phyloP scores from a whole-genome alignment of 805 yeast genomes.

The Monosporozyma siamensis region DNA sequence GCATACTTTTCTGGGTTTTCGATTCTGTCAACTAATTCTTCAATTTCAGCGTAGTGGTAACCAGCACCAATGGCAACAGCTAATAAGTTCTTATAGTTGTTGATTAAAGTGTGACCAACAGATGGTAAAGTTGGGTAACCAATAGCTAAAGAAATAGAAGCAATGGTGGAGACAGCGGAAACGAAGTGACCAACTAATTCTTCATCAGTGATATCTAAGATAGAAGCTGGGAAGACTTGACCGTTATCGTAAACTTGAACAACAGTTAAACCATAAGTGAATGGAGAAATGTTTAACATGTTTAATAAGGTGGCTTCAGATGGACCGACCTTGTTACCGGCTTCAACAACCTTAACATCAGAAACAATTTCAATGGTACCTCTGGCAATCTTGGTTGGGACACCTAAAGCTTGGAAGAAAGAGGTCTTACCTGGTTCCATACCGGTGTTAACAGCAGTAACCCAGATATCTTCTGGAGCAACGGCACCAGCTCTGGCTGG shows the following conservation, averaged over 20 bases:
- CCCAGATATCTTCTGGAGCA: slow-evolving; percentile 96
- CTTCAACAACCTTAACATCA: slow-evolving; percentile 90
- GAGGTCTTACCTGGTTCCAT: slow-evolving; percentile 99
- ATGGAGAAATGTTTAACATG: slow-evolving; percentile 99
- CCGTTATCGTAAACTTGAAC: slow-evolving; percentile 98
- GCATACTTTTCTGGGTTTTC: slow-evolving; percentile 99
- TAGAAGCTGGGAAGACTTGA: slow-evolving; percentile 92
- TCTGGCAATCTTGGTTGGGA: slow-evolving; percentile 99
- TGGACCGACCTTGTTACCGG: slow-evolving; percentile 88
- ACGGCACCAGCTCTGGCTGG: slow-evolving; percentile 99
- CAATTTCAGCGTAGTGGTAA: slow-evolving; percentile 98
- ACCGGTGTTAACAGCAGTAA: slow-evolving; percentile 99
- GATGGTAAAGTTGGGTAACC: slow-evolving; percentile 99
- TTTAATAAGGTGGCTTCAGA: slow-evolving; percentile 98
- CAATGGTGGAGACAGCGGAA: slow-evolving; percentile 85
- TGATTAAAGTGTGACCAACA: slow-evolving; percentile 96
- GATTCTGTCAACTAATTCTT: slow-evolving; percentile 97
- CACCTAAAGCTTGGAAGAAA: slow-evolving; percentile 99
- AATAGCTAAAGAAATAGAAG: slow-evolving; percentile 93
- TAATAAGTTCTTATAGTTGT: slow-evolving; percentile 98
- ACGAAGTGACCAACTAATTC: slow-evolving; percentile 89
- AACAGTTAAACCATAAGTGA: slow-evolving; percentile 96
- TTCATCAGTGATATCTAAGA: slow-evolving; percentile 97
- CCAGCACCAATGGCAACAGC: slow-evolving; percentile 98
- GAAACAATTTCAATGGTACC: slow-evolving; percentile 99